Conservation (phyloP, 2,329 filamentous ascomycete genomes). For the Blumeria graminis region DNA sequence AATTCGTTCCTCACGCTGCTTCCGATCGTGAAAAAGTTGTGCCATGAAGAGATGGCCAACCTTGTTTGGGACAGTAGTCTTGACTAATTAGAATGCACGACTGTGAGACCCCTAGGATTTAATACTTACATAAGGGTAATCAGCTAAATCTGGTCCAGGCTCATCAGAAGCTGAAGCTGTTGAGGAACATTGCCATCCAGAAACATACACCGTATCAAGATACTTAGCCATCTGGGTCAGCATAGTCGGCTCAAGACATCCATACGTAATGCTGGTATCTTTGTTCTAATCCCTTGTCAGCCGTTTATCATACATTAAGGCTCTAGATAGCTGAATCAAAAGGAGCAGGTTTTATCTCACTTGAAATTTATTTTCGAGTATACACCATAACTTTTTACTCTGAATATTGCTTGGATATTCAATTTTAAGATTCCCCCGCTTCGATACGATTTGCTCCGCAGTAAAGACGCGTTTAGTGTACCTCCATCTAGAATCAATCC, state of each 20-base stretch:
- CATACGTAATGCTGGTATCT: constrained; percentile 84
- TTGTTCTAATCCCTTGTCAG: constrained; percentile 29
- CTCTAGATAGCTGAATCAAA: too few relatives aligned
- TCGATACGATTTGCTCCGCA: constrained; percentile 88
- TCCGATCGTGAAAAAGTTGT: constrained; percentile 97
- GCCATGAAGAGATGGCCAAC: constrained; percentile 95
- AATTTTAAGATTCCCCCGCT: constrained; percentile 76
- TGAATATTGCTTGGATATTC: constrained; percentile 75
- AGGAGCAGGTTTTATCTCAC: constrained; percentile 19
- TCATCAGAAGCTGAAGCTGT: constrained; percentile 89
- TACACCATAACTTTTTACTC: constrained; percentile 85
- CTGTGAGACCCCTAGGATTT: background rate
- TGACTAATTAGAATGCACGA: constrained; percentile 4
- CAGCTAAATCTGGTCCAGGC: constrained; percentile 88
- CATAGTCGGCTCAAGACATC: constrained; percentile 94
- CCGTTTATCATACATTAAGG: background rate
- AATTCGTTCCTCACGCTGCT: constrained; percentile 87
- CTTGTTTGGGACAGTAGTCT: constrained; percentile 97
- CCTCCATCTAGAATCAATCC: constrained; percentile 76
- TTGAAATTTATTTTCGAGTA: constrained; percentile 67
- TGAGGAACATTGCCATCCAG: constrained; percentile 94
- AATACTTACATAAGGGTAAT: constrained; percentile 64
- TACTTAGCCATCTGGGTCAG: constrained; percentile 99
- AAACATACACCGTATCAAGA: constrained; percentile 94
- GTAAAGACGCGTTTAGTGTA: constrained; percentile 83